Conservation (phyloP, 192 early-diverging fungal genomes). For the Rhizophagus prolifer region DNA sequence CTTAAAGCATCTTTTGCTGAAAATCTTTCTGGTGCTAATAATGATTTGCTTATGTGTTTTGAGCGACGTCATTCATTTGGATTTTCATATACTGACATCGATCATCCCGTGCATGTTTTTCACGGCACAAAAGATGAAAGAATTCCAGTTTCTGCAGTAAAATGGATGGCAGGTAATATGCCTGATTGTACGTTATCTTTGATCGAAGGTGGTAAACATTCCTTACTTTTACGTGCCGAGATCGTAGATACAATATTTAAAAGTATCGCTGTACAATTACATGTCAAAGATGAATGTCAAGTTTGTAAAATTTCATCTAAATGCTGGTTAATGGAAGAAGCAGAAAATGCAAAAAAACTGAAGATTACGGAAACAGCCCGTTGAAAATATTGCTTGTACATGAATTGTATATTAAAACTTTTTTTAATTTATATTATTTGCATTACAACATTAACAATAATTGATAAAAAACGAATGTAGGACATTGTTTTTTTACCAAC, state of each 20-base stretch:
- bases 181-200: constrained; percentile 43
- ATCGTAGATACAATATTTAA: constrained; percentile 45
- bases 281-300: constrained; percentile 11
- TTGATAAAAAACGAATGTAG: too few species aligned
- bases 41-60: constrained; percentile 43
- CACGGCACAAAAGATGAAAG: constrained; percentile 45
- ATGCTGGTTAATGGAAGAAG: constrained; percentile 19
- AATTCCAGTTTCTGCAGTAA: constrained; percentile 43
- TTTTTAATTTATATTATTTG: too few species aligned
- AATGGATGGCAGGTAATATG: constrained; percentile 46
- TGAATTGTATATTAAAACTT: neutral
- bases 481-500: too few species aligned
- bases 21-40: constrained; percentile 41
- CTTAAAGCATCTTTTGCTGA: constrained; percentile 43
- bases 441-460: too few species aligned
- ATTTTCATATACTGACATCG: constrained; percentile 46
- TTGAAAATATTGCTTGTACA: neutral
- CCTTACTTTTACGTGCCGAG: constrained; percentile 40
- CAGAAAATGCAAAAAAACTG: neutral
- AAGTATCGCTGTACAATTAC: constrained; percentile 32
- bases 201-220: constrained; percentile 45
- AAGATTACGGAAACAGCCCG: neutral
- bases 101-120: constrained; percentile 44
- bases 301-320: constrained; percentile 10
- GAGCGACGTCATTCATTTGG: constrained; percentile 42